Evolutionary conservation across 192 early-diverging fungal species (phyloP).

Genomic region (Endogone sp.): DNA sequence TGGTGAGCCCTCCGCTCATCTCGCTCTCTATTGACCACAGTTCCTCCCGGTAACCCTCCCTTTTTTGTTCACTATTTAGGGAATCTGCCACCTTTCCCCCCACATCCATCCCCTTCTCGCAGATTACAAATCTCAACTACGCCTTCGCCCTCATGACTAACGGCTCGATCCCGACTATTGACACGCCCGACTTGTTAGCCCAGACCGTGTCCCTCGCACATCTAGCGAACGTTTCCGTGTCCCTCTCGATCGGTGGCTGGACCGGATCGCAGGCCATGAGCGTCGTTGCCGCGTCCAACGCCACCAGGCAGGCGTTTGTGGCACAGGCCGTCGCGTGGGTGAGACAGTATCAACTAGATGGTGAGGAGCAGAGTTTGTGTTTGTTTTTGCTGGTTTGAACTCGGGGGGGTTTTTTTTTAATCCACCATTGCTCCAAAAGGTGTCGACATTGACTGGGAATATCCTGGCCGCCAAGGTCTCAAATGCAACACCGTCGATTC

Average conservation of each 20-base stretch:
- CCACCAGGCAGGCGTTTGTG: slow-evolving; percentile 49
- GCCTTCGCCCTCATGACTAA: not conserved
- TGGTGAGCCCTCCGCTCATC: no score
- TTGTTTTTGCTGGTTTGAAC: no score
- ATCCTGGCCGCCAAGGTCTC: slow-evolving; percentile 48
- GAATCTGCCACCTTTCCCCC: slow-evolving; percentile 28
- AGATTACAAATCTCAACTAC: slow-evolving; percentile 37
- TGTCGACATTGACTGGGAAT: slow-evolving; percentile 67
- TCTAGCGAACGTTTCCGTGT: slow-evolving; percentile 39
- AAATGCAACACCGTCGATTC: slow-evolving; percentile 46
- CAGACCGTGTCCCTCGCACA: slow-evolving; percentile 42
- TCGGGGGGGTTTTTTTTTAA: no score
- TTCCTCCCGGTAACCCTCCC: slow-evolving; percentile 1
- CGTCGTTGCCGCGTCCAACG: slow-evolving; percentile 42
- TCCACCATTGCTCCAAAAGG: slow-evolving; percentile 1
- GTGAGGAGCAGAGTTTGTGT: no score
- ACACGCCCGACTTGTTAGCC: slow-evolving; percentile 18
- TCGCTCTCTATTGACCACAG: no score
- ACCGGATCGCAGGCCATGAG: slow-evolving; percentile 68
- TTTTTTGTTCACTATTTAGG: slow-evolving; percentile 29
- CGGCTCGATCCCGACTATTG: no score
- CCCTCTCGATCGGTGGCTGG: slow-evolving; percentile 72
- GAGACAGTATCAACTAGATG: slow-evolving; percentile 51
- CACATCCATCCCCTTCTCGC: slow-evolving; percentile 15
- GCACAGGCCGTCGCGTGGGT: slow-evolving; percentile 50